A percentile compares a stretch with the other conserved stretches of the same genome.
These are phyloP conservation scores for Exophiala sp. DNA, from an alignment of 2,329 filamentous ascomycete genomes.

Conservation along the genomic window DNA sequence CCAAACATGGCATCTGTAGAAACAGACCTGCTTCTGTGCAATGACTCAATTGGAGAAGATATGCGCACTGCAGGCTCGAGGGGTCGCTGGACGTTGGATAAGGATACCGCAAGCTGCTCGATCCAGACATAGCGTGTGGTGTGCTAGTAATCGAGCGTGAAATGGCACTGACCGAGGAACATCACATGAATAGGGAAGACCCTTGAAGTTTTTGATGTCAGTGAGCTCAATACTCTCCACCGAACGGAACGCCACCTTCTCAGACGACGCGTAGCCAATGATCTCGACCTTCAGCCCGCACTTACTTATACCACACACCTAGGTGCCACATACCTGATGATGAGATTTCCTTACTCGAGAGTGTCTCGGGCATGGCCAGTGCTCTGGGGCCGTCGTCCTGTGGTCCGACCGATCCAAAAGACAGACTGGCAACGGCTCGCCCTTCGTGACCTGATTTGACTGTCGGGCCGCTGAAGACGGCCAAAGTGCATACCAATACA, in stretches of 20 bases:
- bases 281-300: not conserved
- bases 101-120: no score
- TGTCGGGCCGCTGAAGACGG: not conserved
- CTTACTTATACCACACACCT: conserved; percentile 12
- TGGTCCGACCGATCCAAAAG: not conserved
- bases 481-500: conserved; percentile 5
- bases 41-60: no score
- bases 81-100: no score
- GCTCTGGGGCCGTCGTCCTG: not conserved
- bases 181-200: not conserved
- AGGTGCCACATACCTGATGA: conserved; percentile 13
- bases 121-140: no score
- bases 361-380: conserved; percentile 12
- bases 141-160: no score
- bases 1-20: not conserved
- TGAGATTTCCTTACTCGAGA: conserved; percentile 3
- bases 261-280: not conserved
- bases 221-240: conserved; percentile 1
- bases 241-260: not conserved
- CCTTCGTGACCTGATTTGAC: conserved; percentile 2
- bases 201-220: not conserved
- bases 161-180: not conserved
- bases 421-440: conserved; percentile 4
- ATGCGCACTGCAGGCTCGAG: no score
- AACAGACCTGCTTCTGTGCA: no score